Evolutionary conservation across 1,284 basidiomycete species (phyloP), one percentile per base, ranked within the genome.

Genomic region (Ustilago tritici): DNA sequence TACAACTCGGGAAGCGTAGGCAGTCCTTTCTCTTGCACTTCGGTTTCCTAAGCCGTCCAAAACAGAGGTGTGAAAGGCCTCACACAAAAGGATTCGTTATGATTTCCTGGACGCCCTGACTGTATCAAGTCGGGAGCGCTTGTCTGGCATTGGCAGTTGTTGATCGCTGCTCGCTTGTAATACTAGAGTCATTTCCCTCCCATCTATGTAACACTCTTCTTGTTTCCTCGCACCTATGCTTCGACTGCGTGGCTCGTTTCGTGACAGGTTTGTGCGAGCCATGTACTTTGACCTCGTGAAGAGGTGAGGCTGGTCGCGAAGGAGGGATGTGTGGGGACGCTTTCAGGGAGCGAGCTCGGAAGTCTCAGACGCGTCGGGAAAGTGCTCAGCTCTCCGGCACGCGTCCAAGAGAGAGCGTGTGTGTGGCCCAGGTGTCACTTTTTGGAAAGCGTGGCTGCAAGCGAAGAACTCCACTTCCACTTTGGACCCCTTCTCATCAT

Each of bases 11-110:
- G 86, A 47, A 54, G 50, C 7, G 85, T 87, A 35, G 77, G 80
- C 2, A 82, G 79, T 15, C 82, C 87, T 7, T 88, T 87, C 75
- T 85, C 84, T 1, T 88, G 87, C 67, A 52, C 14, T 12, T 62
- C 67, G 9, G 72, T 28, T 6, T 63, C 43, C 14, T 46, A 46
- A 46, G 7, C 23, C n/a, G 43, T 9, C 7, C 7, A 1, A 23
- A 19, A 19, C 3, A 46, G n/a, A 15, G 19, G 34, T 3, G 31
- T 28, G 15, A 23, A 23, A 36, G 53, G 2, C 4, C 15, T 17
- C 10, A 10, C 14, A 23, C 43, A 19, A 46, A 46, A 46, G 7
- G 43, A 12, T 28, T 31, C n/a, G 5, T 49, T 9, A 10, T 17
- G 49, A 52, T n/a, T 34, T 28, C 28, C 32, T 52, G 28, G 50